A percentile compares a stretch with the other conserved stretches of the same genome.
phyloP scores from a whole-genome alignment of 1,284 basidiomycete species.

The Heterobasidion parviporum region DNA sequence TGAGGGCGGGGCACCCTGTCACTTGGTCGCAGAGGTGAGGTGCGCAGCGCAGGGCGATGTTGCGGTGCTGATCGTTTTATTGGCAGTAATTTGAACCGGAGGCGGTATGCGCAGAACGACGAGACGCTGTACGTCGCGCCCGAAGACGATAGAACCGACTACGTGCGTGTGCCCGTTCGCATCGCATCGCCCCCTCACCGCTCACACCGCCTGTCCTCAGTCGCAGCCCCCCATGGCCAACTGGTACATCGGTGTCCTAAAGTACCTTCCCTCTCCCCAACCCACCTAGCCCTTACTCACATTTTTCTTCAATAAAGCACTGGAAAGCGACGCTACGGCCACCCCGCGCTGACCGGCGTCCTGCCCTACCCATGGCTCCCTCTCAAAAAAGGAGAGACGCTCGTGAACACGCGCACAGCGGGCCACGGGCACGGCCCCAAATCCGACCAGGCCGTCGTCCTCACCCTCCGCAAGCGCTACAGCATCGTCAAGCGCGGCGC shows the following conservation, averaged over 20 bases:
- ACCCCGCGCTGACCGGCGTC: constrained; percentile 83
- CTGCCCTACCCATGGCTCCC: constrained; percentile 91
- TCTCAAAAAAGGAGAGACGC: constrained; percentile 67
- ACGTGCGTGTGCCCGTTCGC: constrained; percentile 38
- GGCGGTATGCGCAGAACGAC: constrained; percentile 86
- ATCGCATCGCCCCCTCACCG: not conserved
- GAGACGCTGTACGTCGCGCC: constrained; percentile 93
- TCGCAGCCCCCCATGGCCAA: constrained; percentile 93
- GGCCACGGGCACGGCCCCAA: constrained; percentile 27
- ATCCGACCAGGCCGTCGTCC: constrained; percentile 56
- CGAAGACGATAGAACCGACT: constrained; percentile 85
- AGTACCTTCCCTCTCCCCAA: constrained; percentile 40
- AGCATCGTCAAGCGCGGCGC: constrained; percentile 35
- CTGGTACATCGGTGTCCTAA: constrained; percentile 85
- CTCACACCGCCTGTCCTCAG: constrained; percentile 24
- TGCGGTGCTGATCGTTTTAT: constrained; percentile 3
- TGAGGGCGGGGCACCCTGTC: constrained; percentile 75
- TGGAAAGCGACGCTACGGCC: constrained; percentile 81
- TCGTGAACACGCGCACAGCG: constrained; percentile 45
- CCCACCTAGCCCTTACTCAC: not conserved
- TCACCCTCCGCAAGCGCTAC: constrained; percentile 64
- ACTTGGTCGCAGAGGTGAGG: constrained; percentile 76
- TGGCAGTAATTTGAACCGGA: constrained; percentile 68
- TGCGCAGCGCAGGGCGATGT: not conserved
- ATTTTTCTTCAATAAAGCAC: constrained; percentile 39